Evolutionary conservation across 2,329 filamentous ascomycete genomes (phyloP).

Genomic region (Epichloe elymi): DNA sequence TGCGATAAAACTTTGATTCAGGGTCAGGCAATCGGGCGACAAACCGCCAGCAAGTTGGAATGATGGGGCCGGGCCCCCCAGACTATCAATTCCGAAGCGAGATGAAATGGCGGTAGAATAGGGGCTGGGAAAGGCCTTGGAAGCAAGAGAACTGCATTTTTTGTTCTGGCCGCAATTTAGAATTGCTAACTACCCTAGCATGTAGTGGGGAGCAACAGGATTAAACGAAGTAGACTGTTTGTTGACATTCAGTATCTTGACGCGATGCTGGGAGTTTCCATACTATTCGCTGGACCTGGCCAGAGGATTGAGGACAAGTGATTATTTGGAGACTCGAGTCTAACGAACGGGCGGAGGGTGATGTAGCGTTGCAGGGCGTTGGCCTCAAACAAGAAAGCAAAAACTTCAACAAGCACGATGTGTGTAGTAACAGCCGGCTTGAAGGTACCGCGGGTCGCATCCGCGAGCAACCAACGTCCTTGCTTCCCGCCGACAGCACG

Average conservation of each 20-base stretch:
- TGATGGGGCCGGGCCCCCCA: conserved; percentile 13
- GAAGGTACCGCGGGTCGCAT: neutral
- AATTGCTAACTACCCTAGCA: neutral
- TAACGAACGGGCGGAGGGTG: no score
- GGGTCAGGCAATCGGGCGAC: neutral
- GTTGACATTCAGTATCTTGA: neutral
- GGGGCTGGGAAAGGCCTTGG: conserved; percentile 1
- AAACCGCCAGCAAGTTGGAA: neutral
- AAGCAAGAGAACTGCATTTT: neutral
- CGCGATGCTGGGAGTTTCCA: neutral
- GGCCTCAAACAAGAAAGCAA: neutral
- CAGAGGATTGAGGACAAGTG: no score
- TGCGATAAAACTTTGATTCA: neutral
- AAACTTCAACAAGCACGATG: neutral
- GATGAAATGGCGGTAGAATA: conserved; percentile 13
- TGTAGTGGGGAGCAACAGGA: neutral
- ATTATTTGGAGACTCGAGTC: neutral
- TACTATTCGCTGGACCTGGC: no score
- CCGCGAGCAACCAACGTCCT: neutral
- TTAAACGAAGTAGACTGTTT: neutral
- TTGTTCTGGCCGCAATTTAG: neutral
- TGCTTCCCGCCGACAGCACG: neutral
- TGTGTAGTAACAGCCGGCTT: neutral
- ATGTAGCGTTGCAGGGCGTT: neutral
- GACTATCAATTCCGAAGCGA: conserved; percentile 18